Evolutionary conservation across 495 filamentous ascomycete genomes (phyloP).

Genomic region (Staphylotrichum tortipilum): DNA sequence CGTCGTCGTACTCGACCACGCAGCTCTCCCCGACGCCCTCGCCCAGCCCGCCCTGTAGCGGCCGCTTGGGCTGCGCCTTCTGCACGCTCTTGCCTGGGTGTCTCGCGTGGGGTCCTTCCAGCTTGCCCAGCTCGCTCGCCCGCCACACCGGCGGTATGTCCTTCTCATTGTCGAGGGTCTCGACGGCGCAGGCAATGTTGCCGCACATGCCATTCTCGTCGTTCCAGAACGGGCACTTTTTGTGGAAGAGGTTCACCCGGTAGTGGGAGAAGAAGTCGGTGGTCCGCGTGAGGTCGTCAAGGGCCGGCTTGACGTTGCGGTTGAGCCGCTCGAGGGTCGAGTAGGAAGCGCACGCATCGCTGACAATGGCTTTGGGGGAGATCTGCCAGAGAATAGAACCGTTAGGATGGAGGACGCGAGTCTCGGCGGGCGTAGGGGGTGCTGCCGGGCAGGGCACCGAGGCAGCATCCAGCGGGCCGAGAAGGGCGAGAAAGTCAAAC

Average conservation of each 20-base stretch:
- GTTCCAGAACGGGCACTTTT: constrained; percentile 91
- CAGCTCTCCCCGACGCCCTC: constrained; percentile 88
- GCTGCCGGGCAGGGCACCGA: constrained; percentile 13
- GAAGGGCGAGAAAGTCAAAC: constrained; percentile 17
- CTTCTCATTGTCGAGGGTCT: constrained; percentile 89
- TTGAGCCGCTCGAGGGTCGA: constrained; percentile 80
- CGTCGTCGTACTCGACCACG: constrained; percentile 94
- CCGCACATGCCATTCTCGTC: constrained; percentile 92
- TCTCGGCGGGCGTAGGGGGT: constrained; percentile 16
- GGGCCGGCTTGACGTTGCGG: constrained; percentile 62
- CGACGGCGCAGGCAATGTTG: constrained; percentile 95
- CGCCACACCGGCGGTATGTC: constrained; percentile 90
- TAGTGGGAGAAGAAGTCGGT: constrained; percentile 99
- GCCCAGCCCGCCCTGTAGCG: constrained; percentile 74
- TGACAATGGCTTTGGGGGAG: constrained; percentile 50
- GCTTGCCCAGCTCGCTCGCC: constrained; percentile 80
- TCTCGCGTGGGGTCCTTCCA: constrained; percentile 82
- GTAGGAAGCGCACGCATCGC: constrained; percentile 90
- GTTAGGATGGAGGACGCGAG: constrained; percentile 28
- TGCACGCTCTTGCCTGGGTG: constrained; percentile 73
- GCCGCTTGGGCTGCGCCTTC: constrained; percentile 56
- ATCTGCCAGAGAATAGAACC: constrained; percentile 38
- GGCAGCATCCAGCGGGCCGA: constrained; percentile 6
- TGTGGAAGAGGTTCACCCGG: constrained; percentile 90
- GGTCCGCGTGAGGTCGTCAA: constrained; percentile 70